A percentile compares a stretch with the other conserved stretches of the same genome.
Evolutionary conservation across 1,284 basidiomycete genomes (phyloP).

Genomic region (Austropuccinia psidii): DNA sequence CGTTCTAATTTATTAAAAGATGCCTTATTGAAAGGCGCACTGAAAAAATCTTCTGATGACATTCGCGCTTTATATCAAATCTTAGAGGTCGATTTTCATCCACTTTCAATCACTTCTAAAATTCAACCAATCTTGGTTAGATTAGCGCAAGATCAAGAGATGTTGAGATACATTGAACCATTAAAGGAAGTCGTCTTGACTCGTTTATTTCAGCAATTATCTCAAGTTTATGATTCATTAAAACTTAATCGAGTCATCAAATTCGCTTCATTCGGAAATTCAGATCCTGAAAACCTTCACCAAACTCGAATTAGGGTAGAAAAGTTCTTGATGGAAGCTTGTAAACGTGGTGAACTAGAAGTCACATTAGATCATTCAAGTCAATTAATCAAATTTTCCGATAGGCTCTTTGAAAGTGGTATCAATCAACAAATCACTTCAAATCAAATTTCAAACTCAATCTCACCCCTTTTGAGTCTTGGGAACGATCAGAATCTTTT

Average conservation of each 20-base stretch:
- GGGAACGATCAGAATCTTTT: constrained; percentile 53
- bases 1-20: constrained; percentile 75
- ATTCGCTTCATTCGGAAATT: constrained; percentile 55
- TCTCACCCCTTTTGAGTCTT: constrained; percentile 41
- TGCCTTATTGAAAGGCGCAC: constrained; percentile 75
- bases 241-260: constrained; percentile 67
- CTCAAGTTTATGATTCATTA: constrained; percentile 87
- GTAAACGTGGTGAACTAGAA: constrained; percentile 75
- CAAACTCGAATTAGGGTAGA: constrained; percentile 48
- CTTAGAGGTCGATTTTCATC: constrained; percentile 91
- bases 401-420: constrained; percentile 25
- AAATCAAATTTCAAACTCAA: constrained; percentile 48
- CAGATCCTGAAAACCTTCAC: constrained; percentile 57
- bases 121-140: constrained; percentile 71
- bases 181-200: constrained; percentile 87
- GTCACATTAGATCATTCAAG: constrained; percentile 84
- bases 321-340: constrained; percentile 80
- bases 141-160: constrained; percentile 53
- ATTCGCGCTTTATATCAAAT: constrained; percentile 79
- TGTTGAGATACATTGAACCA: constrained; percentile 71
- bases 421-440: constrained; percentile 30
- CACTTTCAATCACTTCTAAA: constrained; percentile 73
- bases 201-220: constrained; percentile 84
- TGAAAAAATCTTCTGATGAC: constrained; percentile 68
- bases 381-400: constrained; percentile 76